Percentiles rank a stretch among this genome's conserved stretches.
Conservation (phyloP, 768 basidiomycete genomes). For the Pleurotus cornucopiae region DNA sequence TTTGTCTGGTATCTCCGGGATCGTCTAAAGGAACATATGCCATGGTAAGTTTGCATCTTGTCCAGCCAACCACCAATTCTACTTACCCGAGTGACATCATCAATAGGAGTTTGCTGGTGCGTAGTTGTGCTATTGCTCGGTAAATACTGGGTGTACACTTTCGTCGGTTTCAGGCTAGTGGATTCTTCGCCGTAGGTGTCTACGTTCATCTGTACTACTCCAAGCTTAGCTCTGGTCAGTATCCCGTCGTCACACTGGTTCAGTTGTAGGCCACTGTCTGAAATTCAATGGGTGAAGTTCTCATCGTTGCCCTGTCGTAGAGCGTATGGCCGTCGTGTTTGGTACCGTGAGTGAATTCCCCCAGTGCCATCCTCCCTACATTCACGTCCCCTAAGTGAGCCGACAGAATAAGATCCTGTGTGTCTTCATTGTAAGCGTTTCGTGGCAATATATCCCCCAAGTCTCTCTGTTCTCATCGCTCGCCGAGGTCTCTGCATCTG, state of each 20-base stretch:
- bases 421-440: neutral
- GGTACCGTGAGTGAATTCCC: neutral
- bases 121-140: neutral
- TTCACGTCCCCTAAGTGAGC: neutral
- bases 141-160: too few relatives aligned
- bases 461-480: neutral
- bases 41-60: neutral
- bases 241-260: neutral
- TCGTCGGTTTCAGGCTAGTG: neutral
- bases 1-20: neutral
- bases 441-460: too few relatives aligned
- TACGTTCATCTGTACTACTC: neutral
- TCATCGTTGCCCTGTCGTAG: neutral
- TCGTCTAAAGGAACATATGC: neutral
- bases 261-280: neutral
- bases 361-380: neutral
- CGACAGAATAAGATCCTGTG: neutral
- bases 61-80: too few relatives aligned
- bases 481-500: neutral
- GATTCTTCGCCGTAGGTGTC: neutral
- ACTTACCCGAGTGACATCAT: neutral
- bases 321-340: neutral
- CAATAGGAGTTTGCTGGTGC: neutral
- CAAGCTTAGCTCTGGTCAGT: neutral
- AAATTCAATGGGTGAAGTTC: neutral